Percentiles rank a stretch among this genome's conserved stretches.
Evolutionary conservation across 2,329 filamentous ascomycete genomes (phyloP).

Genomic region (Penicillium griseofulvum): DNA sequence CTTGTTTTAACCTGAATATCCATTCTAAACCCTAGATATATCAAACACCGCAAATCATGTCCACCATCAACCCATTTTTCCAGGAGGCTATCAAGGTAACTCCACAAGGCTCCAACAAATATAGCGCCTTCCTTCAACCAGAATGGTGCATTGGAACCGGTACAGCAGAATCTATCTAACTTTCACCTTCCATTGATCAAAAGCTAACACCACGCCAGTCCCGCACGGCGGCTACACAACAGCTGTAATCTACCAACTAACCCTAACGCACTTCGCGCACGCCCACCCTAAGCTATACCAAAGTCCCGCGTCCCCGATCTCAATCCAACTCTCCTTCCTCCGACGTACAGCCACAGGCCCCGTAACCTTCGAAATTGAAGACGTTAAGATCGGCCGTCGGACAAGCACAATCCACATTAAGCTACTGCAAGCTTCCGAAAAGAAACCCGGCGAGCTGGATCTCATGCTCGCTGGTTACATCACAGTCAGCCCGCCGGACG

Average conservation of each 20-base stretch:
- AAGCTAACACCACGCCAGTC: constrained; percentile 47
- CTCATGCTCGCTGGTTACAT: constrained; percentile 64
- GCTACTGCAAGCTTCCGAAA: constrained; percentile 44
- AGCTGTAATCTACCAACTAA: constrained; percentile 59
- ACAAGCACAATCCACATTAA: constrained; percentile 63
- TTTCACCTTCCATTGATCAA: not conserved
- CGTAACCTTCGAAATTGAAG: constrained; percentile 57
- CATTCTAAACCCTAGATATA: not conserved
- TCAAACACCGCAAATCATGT: constrained; percentile 2
- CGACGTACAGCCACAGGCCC: constrained; percentile 60
- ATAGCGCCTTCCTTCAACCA: constrained; percentile 54
- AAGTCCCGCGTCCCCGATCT: constrained; percentile 57
- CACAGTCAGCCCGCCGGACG: constrained; percentile 59
- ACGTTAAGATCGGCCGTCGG: constrained; percentile 64
- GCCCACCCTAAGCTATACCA: constrained; percentile 53
- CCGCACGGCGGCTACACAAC: constrained; percentile 71
- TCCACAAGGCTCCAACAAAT: constrained; percentile 53
- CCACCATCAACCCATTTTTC: constrained; percentile 30
- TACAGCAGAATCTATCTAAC: constrained; percentile 26
- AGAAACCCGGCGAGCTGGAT: constrained; percentile 40
- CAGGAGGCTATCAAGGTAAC: constrained; percentile 40
- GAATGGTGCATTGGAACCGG: constrained; percentile 67
- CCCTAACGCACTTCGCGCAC: constrained; percentile 59
- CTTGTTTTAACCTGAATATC: not conserved
- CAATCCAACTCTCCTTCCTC: constrained; percentile 64